Evolutionary conservation across 768 basidiomycete species (phyloP).

Genomic region (Tylopilus subfusipes): DNA sequence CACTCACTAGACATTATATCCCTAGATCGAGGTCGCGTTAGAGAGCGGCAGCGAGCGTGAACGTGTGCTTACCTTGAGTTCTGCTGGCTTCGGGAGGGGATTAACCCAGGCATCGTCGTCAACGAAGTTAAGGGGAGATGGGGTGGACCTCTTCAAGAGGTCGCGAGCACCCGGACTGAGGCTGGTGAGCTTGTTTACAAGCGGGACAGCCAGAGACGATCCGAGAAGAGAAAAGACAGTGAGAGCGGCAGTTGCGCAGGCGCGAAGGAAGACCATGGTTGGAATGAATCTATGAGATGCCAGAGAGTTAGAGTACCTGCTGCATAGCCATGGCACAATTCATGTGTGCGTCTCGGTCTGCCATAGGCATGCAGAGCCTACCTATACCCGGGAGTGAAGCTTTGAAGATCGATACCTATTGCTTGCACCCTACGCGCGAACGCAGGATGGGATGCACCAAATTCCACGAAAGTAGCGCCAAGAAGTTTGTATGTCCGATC

Average conservation of each 20-base stretch:
- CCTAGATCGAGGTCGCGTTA: conserved; percentile 12
- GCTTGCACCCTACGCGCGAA: no score
- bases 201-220: conserved; percentile 8
- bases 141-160: conserved; percentile 17
- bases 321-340: no score
- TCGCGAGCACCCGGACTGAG: conserved; percentile 20
- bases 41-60: background rate
- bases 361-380: no score
- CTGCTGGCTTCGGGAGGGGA: conserved; percentile 32
- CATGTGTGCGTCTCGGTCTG: no score
- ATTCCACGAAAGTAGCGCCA: no score
- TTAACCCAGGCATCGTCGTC: conserved; percentile 30
- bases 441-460: no score
- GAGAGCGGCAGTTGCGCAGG: background rate
- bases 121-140: conserved; percentile 48
- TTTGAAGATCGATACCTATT: no score
- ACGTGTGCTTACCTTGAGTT: conserved; percentile 36
- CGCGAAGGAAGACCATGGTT: conserved; percentile 12
- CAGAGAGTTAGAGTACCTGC: no score
- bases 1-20: conserved; percentile 34
- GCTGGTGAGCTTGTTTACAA: conserved; percentile 13
- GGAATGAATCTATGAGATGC: no score
- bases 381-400: no score
- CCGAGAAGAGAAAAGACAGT: conserved; percentile 9
- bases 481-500: no score